Conservation (phyloP, 2,329 filamentous ascomycete species). For the Macrophomina tecta region DNA sequence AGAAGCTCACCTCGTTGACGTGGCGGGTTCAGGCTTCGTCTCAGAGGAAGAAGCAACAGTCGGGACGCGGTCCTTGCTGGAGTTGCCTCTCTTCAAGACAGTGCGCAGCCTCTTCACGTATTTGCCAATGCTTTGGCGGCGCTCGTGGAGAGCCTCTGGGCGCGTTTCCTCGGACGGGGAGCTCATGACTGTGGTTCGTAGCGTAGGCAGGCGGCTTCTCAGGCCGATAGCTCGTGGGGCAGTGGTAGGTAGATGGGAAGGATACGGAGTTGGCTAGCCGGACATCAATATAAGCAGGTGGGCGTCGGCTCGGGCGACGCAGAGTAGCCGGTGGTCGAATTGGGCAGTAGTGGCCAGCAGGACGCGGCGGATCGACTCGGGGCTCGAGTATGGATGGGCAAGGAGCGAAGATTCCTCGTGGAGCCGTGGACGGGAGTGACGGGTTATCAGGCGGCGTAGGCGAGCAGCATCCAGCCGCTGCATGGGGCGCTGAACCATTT, state of each 20-base stretch:
- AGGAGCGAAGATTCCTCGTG: neutral
- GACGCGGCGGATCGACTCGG: neutral
- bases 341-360: neutral
- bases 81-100: slow-evolving; percentile 44
- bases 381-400: neutral
- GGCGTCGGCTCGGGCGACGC: slow-evolving; percentile 11
- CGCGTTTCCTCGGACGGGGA: slow-evolving; percentile 15
- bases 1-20: slow-evolving; percentile 26
- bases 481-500: slow-evolving; percentile 25
- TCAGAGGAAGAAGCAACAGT: neutral
- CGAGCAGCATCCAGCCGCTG: slow-evolving; percentile 14
- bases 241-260: neutral
- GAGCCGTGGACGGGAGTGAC: slow-evolving; percentile 4
- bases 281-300: slow-evolving; percentile 3
- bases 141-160: slow-evolving; percentile 31
- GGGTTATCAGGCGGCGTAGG: slow-evolving; percentile 23
- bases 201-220: neutral
- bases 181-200: slow-evolving; percentile 16
- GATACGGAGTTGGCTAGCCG: neutral
- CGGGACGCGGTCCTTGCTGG: slow-evolving; percentile 30
- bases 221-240: neutral
- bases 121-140: slow-evolving; percentile 44
- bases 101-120: slow-evolving; percentile 49
- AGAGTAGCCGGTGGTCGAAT: neutral
- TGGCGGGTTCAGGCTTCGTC: slow-evolving; percentile 16